These are phyloP conservation scores for Aspergillus sojae DNA, from an alignment of 2,329 filamentous ascomycete species.

Conservation along the genomic window DNA sequence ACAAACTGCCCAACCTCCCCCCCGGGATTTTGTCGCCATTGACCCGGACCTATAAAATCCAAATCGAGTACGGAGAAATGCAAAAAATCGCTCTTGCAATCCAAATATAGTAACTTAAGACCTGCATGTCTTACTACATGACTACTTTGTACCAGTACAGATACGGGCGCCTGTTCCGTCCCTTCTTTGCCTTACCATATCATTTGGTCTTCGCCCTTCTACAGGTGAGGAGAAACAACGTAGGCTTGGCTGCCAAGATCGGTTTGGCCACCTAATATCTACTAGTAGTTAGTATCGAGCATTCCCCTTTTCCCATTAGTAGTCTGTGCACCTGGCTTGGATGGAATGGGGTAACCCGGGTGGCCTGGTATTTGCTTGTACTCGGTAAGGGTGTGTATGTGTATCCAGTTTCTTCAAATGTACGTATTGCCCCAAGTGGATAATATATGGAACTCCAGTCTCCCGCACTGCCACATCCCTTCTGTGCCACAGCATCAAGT, in stretches of 20 bases:
- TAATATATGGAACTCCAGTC: not conserved
- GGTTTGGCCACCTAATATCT: not conserved
- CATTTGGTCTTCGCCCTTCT: not conserved
- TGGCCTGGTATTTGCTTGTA: not conserved
- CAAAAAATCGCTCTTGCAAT: not conserved
- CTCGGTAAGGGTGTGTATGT: not conserved
- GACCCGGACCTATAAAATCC: not conserved
- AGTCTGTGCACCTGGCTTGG: not conserved
- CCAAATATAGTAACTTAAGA: conserved; percentile 25
- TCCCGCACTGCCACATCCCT: conserved; percentile 1
- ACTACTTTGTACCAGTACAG: conserved; percentile 4
- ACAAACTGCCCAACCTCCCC: not conserved
- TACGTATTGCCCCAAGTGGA: not conserved
- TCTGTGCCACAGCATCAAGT: conserved; percentile 1
- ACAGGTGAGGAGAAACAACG: conserved; percentile 1
- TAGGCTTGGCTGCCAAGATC: conserved; percentile 11
- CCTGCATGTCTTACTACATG: conserved; percentile 24
- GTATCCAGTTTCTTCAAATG: not conserved
- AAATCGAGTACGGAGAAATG: conserved; percentile 1
- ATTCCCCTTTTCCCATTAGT: not conserved
- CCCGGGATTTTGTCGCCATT: not conserved
- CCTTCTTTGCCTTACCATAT: not conserved
- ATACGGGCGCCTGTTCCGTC: conserved; percentile 2
- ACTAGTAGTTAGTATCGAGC: not conserved
- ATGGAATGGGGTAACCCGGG: not conserved